phyloP scores from a whole-genome alignment of 345 rosid genomes.

The Rhizophora mangle region DNA sequence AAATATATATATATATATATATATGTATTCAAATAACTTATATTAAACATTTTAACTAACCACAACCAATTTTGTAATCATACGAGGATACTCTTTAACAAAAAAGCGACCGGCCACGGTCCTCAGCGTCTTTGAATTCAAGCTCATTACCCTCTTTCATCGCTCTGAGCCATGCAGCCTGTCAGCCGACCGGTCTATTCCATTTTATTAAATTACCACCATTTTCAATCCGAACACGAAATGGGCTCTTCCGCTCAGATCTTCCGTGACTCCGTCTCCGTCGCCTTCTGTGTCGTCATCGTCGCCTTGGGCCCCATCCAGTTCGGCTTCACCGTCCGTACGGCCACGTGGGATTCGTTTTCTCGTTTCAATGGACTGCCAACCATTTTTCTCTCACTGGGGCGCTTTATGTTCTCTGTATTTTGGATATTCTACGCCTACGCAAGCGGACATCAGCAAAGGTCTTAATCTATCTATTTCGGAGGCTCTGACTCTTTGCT shows the following conservation, averaged over 20 bases:
- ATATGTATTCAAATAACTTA: too few relatives aligned
- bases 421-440: constrained; percentile 92
- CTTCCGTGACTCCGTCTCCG: constrained; percentile 83
- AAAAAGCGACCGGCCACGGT: too few relatives aligned
- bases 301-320: constrained; percentile 99
- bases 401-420: constrained; percentile 18
- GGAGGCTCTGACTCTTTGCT: constrained; percentile 46
- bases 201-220: too few relatives aligned
- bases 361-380: neutral
- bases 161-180: too few relatives aligned
- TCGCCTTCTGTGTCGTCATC: constrained; percentile 79
- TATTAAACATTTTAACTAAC: too few relatives aligned
- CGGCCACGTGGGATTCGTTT: neutral
- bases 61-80: too few relatives aligned
- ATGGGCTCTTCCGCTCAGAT: constrained; percentile 72
- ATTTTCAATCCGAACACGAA: constrained; percentile 3
- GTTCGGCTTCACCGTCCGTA: constrained; percentile 88
- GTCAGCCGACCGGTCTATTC: too few relatives aligned
- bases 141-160: too few relatives aligned
- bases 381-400: neutral
- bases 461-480: constrained; percentile 83
- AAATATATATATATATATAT: too few relatives aligned
- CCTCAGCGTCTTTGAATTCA: too few relatives aligned
- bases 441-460: constrained; percentile 63
- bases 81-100: too few relatives aligned